Evolutionary conservation across 2,329 filamentous ascomycete species (phyloP).

Genomic region (Teratosphaeria nubilosa): DNA sequence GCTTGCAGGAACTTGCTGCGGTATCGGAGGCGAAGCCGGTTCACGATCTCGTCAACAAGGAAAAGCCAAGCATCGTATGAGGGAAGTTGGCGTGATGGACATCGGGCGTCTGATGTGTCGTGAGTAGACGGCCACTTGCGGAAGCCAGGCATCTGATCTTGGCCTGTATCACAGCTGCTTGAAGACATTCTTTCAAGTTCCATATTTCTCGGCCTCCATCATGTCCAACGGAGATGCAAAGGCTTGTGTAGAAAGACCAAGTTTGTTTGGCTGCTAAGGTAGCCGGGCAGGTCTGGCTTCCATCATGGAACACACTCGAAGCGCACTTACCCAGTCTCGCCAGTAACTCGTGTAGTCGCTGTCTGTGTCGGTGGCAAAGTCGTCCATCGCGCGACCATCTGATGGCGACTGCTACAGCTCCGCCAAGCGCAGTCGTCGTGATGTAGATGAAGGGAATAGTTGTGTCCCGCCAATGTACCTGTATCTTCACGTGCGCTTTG

Average conservation of each 20-base stretch:
- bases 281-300: background rate
- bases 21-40: background rate
- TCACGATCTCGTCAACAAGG: background rate
- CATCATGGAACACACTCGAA: background rate
- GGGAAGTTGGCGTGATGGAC: background rate
- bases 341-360: conserved; percentile 99
- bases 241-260: too few relatives aligned
- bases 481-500: background rate
- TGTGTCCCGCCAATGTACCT: too few relatives aligned
- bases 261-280: too few relatives aligned
- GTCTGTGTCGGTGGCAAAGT: conserved; percentile 95
- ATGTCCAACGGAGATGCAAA: too few relatives aligned
- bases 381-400: conserved; percentile 59
- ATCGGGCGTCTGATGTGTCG: background rate
- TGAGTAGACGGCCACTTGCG: background rate
- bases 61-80: background rate
- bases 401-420: background rate
- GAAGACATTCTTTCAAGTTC: background rate
- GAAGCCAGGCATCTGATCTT: background rate
- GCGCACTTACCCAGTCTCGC: conserved; percentile 78
- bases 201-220: background rate
- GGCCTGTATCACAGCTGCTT: background rate
- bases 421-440: background rate
- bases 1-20: background rate
- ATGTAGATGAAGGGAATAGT: too few relatives aligned